Evolutionary conservation across 2,329 filamentous ascomycete species (phyloP), one percentile per base, ranked within the genome.

Genomic region (Cordyceps cateniannulata): DNA sequence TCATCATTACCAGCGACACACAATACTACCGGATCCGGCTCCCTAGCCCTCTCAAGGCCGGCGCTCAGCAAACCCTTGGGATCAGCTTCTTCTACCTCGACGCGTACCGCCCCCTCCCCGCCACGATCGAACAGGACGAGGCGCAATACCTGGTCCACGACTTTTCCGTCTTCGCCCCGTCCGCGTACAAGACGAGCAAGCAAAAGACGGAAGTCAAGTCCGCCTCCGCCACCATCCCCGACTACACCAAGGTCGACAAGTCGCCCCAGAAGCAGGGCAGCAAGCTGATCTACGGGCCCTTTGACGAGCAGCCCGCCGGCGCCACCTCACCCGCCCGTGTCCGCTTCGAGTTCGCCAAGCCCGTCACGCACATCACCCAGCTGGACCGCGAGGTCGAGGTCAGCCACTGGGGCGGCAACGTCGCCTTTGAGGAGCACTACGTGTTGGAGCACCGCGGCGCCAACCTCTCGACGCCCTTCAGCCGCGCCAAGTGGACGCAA

Each of bases 191-290:
- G 20, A 97, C 92, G 16, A 74, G 84, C 69, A 96, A 96, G 79
- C 95, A 99, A 75, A 97, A 97, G 85, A 98, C 95, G 44, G 96
- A 98, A 76, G 77, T 99, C 76, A 97, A 97, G 79, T 87, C 96
- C 67, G 84, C 90, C 52, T 88, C 85, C 59, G 78, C 83, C 65
- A 87, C 90, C 67, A 82, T 96, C 29, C 89, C 92, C 61, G 91
- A 97, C 71, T 96, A 91, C 75, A 96, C 91, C 59, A 87, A 84
- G 65, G 82, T 96, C 20, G 80, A 83, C 66, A 77, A 82, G 65
- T 83, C 80, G 65, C 92, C 93, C 1, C 83, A 90, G 72, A 93
- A 91, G 78, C 86, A 92, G 76, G 95, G 95, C 64, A 81, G 86
- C 22, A 93, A 89, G 71, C 88, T 93, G 70, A 95, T 86, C 1